Conservation (phyloP, 2,329 filamentous ascomycete species). For the Aureobasidium vineae region DNA sequence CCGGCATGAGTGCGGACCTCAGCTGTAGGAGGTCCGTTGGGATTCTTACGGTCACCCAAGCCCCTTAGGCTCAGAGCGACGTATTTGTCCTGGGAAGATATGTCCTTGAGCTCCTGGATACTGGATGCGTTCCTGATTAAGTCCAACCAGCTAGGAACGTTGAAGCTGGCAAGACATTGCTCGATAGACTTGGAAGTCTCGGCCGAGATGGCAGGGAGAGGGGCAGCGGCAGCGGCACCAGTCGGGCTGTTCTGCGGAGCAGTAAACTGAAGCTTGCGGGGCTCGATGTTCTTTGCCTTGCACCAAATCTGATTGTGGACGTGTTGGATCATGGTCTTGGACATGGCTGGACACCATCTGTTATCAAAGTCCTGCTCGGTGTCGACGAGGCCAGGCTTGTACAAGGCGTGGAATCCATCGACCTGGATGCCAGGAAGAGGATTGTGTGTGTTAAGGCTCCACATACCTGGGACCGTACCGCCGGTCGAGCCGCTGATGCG, state of each 20-base stretch:
- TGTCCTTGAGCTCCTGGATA: neutral
- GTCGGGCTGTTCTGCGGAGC: neutral
- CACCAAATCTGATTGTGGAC: neutral
- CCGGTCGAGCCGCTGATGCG: neutral
- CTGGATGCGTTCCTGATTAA: neutral
- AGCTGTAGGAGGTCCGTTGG: neutral
- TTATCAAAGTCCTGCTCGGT: neutral
- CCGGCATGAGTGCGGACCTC: neutral
- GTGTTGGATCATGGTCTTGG: neutral
- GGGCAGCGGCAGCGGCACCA: neutral
- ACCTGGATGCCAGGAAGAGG: constrained; percentile 6
- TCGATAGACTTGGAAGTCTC: neutral
- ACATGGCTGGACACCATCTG: neutral
- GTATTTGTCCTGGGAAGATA: neutral
- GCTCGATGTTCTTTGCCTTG: neutral
- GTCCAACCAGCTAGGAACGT: constrained; percentile 8
- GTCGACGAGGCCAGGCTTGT: neutral
- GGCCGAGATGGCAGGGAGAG: neutral
- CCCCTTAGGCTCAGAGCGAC: neutral
- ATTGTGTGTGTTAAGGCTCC: neutral
- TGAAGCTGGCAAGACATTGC: neutral
- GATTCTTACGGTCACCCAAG: neutral
- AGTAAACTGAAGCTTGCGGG: too few relatives aligned
- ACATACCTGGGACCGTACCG: neutral
- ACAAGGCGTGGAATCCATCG: neutral